Evolutionary conservation across 805 yeast species (phyloP).

Genomic region (Millerozyma miso): DNA sequence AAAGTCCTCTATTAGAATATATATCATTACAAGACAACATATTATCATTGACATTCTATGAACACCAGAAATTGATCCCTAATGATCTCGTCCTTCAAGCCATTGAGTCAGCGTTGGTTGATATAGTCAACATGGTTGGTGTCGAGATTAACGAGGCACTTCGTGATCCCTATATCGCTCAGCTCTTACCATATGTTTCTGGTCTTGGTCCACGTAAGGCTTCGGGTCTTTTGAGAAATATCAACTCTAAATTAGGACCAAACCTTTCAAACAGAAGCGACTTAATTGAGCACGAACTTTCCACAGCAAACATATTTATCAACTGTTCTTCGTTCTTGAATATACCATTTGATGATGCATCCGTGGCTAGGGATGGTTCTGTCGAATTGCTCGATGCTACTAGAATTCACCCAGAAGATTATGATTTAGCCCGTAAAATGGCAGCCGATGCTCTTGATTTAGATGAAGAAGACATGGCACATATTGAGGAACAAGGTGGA

Average conservation of each 20-base stretch:
- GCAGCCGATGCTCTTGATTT: constrained; percentile 96
- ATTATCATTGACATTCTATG: constrained; percentile 61
- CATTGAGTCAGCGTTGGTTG: constrained; percentile 79
- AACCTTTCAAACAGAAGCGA: constrained; percentile 67
- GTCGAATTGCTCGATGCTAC: constrained; percentile 88
- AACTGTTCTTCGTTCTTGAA: constrained; percentile 89
- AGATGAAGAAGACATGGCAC: constrained; percentile 88
- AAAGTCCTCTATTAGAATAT: constrained; percentile 90
- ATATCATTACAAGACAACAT: constrained; percentile 76
- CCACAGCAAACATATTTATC: constrained; percentile 78
- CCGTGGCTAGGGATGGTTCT: constrained; percentile 52
- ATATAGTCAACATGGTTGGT: constrained; percentile 86
- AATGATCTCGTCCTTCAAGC: constrained; percentile 61
- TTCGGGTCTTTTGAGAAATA: constrained; percentile 74
- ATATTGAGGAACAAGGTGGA: constrained; percentile 75
- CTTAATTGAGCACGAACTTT: constrained; percentile 72
- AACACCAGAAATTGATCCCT: constrained; percentile 68
- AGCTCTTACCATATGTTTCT: constrained; percentile 69
- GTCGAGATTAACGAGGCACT: constrained; percentile 90
- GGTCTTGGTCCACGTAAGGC: constrained; percentile 98
- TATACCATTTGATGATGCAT: constrained; percentile 64
- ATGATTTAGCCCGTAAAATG: constrained; percentile 92
- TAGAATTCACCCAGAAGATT: constrained; percentile 96
- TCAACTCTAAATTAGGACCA: constrained; percentile 63
- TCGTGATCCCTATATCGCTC: constrained; percentile 66